Percentiles rank a stretch among this genome's conserved stretches.
Evolutionary conservation across 768 basidiomycete species (phyloP).

Genomic region (Cubamyces lactineus): DNA sequence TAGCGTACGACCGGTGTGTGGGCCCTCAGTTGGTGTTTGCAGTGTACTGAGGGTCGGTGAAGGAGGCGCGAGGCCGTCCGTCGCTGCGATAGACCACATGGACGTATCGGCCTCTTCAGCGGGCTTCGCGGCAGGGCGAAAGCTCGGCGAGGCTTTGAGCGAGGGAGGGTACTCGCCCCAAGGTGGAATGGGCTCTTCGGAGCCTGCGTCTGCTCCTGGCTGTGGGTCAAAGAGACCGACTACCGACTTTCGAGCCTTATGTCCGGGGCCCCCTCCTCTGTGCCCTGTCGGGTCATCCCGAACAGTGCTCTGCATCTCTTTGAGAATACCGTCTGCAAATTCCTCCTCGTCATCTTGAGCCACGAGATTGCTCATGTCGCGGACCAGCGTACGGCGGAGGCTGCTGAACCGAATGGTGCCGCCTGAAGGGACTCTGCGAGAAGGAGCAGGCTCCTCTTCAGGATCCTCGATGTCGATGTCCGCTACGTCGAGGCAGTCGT

Average conservation of each 20-base stretch:
- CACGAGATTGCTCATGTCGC: slow-evolving; percentile 32
- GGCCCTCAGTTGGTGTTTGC: slow-evolving; percentile 22
- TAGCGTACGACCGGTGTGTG: slow-evolving; percentile 42
- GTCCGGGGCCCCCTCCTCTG: background rate
- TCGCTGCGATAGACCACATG: slow-evolving; percentile 30
- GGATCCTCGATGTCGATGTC: slow-evolving; percentile 53
- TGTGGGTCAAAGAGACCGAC: slow-evolving; percentile 60
- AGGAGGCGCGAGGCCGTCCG: slow-evolving; percentile 23
- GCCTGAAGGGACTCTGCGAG: slow-evolving; percentile 26
- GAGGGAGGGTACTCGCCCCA: slow-evolving; percentile 22
- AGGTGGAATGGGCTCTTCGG: background rate
- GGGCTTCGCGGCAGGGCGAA: slow-evolving; percentile 6
- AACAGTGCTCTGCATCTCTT: slow-evolving; percentile 35
- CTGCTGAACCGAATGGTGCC: slow-evolving; percentile 54
- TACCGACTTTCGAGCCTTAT: slow-evolving; percentile 53
- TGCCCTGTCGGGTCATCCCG: slow-evolving; percentile 17
- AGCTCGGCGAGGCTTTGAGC: slow-evolving; percentile 22
- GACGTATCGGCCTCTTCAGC: slow-evolving; percentile 21
- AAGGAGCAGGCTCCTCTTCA: slow-evolving; percentile 30
- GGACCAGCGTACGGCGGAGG: slow-evolving; percentile 47
- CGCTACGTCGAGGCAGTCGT: slow-evolving; percentile 66
- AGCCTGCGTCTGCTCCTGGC: background rate
- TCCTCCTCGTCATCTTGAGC: slow-evolving; percentile 26
- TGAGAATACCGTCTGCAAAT: slow-evolving; percentile 30
- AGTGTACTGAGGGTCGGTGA: slow-evolving; percentile 22